phyloP scores from a whole-genome alignment of 805 yeast genomes.

The Torulaspora franciscae region DNA sequence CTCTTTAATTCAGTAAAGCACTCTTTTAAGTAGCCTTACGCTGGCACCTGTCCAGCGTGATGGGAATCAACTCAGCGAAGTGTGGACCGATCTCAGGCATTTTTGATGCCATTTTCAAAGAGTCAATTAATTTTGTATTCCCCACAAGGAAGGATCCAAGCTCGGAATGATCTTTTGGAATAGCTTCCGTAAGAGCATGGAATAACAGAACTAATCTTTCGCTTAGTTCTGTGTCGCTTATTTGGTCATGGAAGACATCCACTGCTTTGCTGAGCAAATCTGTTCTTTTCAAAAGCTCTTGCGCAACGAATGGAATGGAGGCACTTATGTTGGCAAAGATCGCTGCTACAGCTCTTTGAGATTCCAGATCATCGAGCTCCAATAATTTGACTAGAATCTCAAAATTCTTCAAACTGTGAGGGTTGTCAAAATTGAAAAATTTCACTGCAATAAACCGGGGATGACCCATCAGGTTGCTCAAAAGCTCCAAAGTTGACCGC shows the following conservation, averaged over 20 bases:
- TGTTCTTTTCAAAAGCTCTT: conserved; percentile 26
- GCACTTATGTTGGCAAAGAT: conserved; percentile 36
- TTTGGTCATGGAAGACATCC: conserved; percentile 27
- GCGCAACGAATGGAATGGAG: conserved; percentile 36
- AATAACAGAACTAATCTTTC: conserved; percentile 35
- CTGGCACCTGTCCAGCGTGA: conserved; percentile 7
- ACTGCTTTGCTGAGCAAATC: conserved; percentile 27
- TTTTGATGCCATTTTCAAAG: conserved; percentile 17
- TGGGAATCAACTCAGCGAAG: conserved; percentile 21
- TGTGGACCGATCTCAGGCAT: conserved; percentile 17
- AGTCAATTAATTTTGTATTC: conserved; percentile 13
- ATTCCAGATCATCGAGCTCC: conserved; percentile 36
- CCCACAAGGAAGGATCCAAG: conserved; percentile 6
- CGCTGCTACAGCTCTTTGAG: conserved; percentile 42
- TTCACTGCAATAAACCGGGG: conserved; percentile 42
- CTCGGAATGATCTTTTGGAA: conserved; percentile 14
- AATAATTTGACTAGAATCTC: conserved; percentile 40
- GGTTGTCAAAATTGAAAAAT: conserved; percentile 51
- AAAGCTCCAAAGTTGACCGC: conserved; percentile 56
- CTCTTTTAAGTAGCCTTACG: neutral
- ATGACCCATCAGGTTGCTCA: conserved; percentile 52
- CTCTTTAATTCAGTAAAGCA: too few relatives aligned
- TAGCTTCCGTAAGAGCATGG: conserved; percentile 26
- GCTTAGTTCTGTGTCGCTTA: conserved; percentile 29
- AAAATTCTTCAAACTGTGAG: conserved; percentile 39